phyloP scores from a whole-genome alignment of 2,329 filamentous ascomycete species.

The Penicillium verrucosum region DNA sequence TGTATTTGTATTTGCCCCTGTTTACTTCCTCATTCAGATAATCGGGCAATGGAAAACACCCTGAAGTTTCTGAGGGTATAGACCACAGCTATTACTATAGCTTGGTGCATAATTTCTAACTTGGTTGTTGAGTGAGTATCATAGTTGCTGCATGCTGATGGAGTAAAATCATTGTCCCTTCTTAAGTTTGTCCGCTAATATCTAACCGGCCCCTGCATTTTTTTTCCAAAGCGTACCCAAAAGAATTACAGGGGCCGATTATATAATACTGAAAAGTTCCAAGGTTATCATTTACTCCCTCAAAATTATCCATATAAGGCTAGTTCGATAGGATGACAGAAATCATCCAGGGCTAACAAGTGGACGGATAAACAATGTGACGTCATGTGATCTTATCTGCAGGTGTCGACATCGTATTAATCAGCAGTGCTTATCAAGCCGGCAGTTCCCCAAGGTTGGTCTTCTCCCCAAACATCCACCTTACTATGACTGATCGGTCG shows the following conservation, averaged over 20 bases:
- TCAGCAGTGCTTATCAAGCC: slow-evolving; percentile 18
- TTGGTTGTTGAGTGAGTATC: not conserved
- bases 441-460: not conserved
- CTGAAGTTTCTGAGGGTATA: too few species aligned
- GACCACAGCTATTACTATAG: too few species aligned
- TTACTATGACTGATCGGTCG: slow-evolving; percentile 10
- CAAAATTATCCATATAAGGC: not conserved
- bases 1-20: not conserved
- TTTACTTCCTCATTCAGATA: too few species aligned
- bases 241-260: too few species aligned
- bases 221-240: too few species aligned
- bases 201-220: too few species aligned
- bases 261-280: too few species aligned
- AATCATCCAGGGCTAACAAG: not conserved
- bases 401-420: slow-evolving; percentile 2
- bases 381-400: slow-evolving; percentile 25
- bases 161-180: not conserved
- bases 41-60: not conserved
- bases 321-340: not conserved
- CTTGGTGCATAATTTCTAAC: not conserved
- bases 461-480: not conserved
- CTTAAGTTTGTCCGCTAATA: too few species aligned
- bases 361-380: slow-evolving; percentile 1
- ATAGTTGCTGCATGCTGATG: not conserved
- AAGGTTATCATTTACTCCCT: too few species aligned